Conservation (phyloP, 139 green algal species). For the Chloropicon primus region DNA sequence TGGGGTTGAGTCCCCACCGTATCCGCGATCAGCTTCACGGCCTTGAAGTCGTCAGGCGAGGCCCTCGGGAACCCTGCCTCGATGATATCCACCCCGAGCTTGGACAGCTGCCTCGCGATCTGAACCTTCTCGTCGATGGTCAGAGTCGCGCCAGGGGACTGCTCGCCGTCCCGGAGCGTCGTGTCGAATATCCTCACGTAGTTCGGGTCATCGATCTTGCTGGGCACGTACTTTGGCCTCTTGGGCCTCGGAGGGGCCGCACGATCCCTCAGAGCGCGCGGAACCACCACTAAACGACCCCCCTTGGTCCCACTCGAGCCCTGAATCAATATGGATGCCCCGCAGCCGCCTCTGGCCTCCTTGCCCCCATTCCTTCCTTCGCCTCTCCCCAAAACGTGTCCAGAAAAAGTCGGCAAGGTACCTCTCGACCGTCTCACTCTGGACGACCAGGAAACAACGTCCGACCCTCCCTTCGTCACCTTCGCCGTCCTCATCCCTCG, state of each 20-base stretch:
- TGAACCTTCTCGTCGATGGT: constrained; percentile 95
- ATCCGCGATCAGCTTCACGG: constrained; percentile 76
- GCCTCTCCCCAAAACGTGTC: no score
- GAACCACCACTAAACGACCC: background rate
- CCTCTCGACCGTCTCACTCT: no score
- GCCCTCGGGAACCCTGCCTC: constrained; percentile 94
- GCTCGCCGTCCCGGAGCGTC: constrained; percentile 92
- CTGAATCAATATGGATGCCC: no score
- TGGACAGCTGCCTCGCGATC: constrained; percentile 83
- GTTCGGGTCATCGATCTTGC: constrained; percentile 1
- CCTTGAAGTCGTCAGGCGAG: constrained; percentile 94
- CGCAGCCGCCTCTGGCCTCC: no score
- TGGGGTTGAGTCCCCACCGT: constrained; percentile 62
- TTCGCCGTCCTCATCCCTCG: no score
- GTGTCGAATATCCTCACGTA: constrained; percentile 85
- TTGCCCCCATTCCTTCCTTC: no score
- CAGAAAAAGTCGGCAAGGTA: no score
- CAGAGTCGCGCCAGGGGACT: constrained; percentile 77
- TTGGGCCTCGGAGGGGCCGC: background rate
- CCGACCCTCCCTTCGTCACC: no score
- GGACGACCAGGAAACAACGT: no score
- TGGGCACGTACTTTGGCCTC: background rate
- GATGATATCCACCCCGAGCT: constrained; percentile 97
- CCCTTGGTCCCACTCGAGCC: background rate
- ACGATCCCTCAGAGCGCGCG: no score